Evolutionary conservation across 2,329 filamentous ascomycete species (phyloP).

Genomic region (Claviceps monticola): DNA sequence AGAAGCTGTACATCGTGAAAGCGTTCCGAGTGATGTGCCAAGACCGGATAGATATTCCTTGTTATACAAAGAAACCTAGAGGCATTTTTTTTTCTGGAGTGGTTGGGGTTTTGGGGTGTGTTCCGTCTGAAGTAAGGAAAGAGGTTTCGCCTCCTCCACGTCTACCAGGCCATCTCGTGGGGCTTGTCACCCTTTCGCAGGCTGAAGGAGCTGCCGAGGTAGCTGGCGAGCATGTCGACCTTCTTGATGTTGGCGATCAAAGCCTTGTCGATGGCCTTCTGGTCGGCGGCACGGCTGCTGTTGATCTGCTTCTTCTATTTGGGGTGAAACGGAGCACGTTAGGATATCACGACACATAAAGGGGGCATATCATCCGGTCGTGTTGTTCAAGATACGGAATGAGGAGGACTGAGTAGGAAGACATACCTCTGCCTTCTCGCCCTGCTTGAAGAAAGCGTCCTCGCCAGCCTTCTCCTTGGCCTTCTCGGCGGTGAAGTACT

Average conservation of each 20-base stretch:
- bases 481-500: conserved; percentile 98
- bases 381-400: background rate
- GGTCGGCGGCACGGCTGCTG: conserved; percentile 85
- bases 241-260: conserved; percentile 96
- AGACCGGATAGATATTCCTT: too few species aligned
- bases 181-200: conserved; percentile 98
- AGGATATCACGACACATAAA: background rate
- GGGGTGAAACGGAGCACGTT: background rate
- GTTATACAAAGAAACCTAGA: too few species aligned
- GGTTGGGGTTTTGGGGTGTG: too few species aligned
- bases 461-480: conserved; percentile 87
- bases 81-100: too few species aligned
- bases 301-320: conserved; percentile 90
- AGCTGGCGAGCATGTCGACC: conserved; percentile 84
- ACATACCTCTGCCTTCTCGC: conserved; percentile 91
- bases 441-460: conserved; percentile 99
- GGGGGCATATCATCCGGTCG: too few species aligned
- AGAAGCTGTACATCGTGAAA: too few species aligned
- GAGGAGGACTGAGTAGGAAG: background rate
- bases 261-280: conserved; percentile 97
- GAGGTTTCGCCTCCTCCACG: conserved; percentile 3
- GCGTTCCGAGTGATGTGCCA: too few species aligned
- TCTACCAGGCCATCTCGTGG: conserved; percentile 99
- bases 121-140: too few species aligned
- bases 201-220: conserved; percentile 93